These are phyloP conservation scores for Microthyrium microscopicum DNA, from an alignment of 2,329 filamentous ascomycete genomes.

Conservation along the genomic window DNA sequence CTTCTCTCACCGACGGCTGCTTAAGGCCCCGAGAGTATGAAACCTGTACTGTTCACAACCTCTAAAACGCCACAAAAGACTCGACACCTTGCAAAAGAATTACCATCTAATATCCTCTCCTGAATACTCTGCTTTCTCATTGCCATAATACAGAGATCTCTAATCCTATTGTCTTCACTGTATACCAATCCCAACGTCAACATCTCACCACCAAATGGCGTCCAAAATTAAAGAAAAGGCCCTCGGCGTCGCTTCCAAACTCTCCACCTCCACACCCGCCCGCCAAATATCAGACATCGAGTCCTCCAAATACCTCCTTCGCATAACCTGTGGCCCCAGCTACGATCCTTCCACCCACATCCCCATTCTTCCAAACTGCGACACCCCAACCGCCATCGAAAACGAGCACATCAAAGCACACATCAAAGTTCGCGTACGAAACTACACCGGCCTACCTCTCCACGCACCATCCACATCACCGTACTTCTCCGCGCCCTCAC, in stretches of 20 bases:
- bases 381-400: constrained; percentile 44
- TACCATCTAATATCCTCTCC: no score
- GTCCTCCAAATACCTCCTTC: constrained; percentile 48
- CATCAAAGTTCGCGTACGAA: constrained; percentile 60
- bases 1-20: no score
- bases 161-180: not conserved
- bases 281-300: not conserved
- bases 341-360: constrained; percentile 58
- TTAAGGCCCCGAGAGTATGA: no score
- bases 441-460: constrained; percentile 31
- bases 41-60: no score
- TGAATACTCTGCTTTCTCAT: no score
- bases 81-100: no score
- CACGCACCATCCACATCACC: constrained; percentile 1
- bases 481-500: constrained; percentile 4
- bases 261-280: not conserved
- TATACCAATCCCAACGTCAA: no score
- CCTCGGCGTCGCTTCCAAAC: not conserved
- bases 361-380: constrained; percentile 46
- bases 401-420: constrained; percentile 47
- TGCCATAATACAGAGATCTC: not conserved
- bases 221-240: not conserved
- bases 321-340: constrained; percentile 61
- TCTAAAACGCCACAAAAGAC: no score
- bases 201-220: no score